Conservation (phyloP, 805 yeast species). For the Candida peoriensis region DNA sequence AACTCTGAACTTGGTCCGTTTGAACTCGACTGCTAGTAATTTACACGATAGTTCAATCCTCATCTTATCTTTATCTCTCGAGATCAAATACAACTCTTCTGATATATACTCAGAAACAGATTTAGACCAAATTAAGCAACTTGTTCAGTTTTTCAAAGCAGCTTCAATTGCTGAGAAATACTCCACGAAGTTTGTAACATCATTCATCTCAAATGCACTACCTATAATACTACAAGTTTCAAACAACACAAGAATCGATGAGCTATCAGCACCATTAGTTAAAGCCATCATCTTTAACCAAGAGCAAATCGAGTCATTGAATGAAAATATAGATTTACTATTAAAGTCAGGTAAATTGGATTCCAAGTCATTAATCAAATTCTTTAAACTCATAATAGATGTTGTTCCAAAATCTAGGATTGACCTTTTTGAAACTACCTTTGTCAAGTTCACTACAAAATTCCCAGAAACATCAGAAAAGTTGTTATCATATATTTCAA, state of each 20-base stretch:
- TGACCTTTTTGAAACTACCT: constrained; percentile 42
- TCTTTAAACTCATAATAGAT: constrained; percentile 28
- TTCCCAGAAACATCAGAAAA: constrained; percentile 37
- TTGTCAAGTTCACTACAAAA: constrained; percentile 33
- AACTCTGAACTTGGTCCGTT: constrained; percentile 13
- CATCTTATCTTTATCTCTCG: constrained; percentile 15
- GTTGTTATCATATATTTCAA: constrained; percentile 42
- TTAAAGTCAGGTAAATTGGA: constrained; percentile 19
- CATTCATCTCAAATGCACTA: constrained; percentile 17
- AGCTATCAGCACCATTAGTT: constrained; percentile 16
- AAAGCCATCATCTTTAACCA: constrained; percentile 26
- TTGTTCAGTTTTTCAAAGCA: constrained; percentile 13
- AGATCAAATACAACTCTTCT: constrained; percentile 6
- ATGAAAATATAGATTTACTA: constrained; percentile 28
- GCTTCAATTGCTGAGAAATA: constrained; percentile 13
- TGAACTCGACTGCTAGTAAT: constrained; percentile 8
- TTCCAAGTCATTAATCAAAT: constrained; percentile 21
- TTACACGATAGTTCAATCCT: constrained; percentile 14
- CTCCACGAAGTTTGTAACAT: constrained; percentile 12
- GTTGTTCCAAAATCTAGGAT: constrained; percentile 27
- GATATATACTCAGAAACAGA: neutral
- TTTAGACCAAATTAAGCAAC: constrained; percentile 2
- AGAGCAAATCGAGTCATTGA: constrained; percentile 20
- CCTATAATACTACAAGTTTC: constrained; percentile 12
- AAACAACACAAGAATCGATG: neutral